Percentiles rank a stretch among this genome's conserved stretches.
Evolutionary conservation across 169 alveolate species (phyloP).

Genomic region (Plasmodium inui): DNA sequence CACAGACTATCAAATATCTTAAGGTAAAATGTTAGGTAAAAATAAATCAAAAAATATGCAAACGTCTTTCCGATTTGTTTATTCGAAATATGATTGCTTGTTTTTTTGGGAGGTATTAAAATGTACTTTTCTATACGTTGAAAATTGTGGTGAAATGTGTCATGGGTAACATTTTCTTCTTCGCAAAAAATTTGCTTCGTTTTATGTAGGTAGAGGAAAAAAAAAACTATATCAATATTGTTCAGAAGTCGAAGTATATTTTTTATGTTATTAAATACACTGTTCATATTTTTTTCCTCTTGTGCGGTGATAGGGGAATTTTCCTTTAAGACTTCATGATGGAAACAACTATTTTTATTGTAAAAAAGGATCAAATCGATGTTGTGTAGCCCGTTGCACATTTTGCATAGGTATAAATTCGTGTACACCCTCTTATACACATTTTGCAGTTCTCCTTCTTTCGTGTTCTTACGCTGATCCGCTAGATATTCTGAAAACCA

Average conservation of each 20-base stretch:
- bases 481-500: constrained; percentile 14
- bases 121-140: constrained; percentile 34
- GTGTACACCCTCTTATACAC: constrained; percentile 28
- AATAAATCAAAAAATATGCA: constrained; percentile 30
- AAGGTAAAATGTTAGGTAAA: constrained; percentile 41
- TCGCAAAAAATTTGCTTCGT: neutral
- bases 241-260: constrained; percentile 9
- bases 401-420: constrained; percentile 53
- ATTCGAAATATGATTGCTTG: neutral
- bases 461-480: neutral
- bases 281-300: constrained; percentile 20
- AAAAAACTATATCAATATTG: constrained; percentile 59
- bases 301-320: neutral
- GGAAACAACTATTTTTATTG: constrained; percentile 48
- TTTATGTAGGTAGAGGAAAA: constrained; percentile 44
- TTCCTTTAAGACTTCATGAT: constrained; percentile 18
- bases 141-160: constrained; percentile 16
- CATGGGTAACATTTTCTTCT: neutral
- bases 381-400: constrained; percentile 64
- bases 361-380: constrained; percentile 66
- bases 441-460: neutral
- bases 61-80: constrained; percentile 2
- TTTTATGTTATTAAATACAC: constrained; percentile 11
- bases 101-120: constrained; percentile 1
- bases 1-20: constrained; percentile 18